These are phyloP conservation scores for Plantago elongata DNA, from an alignment of 257 asterid genomes.

Conservation along the genomic window DNA sequence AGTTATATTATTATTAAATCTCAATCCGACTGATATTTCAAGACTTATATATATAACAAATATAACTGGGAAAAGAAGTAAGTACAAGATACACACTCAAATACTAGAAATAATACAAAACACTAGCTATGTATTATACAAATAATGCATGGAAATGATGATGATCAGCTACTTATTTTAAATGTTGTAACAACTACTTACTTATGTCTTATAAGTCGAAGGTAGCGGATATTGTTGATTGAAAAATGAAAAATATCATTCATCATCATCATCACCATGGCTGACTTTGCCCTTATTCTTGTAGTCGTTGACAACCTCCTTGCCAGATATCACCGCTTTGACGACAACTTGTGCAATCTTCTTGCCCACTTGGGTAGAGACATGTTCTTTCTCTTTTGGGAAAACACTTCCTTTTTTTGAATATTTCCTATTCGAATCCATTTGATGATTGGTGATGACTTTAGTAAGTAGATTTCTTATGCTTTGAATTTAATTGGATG, in stretches of 20 bases:
- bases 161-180: too few species aligned
- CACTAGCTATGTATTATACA: background rate
- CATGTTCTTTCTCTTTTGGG: background rate
- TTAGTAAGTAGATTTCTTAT: background rate
- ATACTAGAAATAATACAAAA: background rate
- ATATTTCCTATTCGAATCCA: background rate
- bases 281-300: background rate
- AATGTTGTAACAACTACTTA: background rate
- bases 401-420: background rate
- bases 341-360: background rate
- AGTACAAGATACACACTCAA: background rate
- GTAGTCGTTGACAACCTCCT: background rate
- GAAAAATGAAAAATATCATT: background rate
- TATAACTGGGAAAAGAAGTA: background rate
- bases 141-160: background rate
- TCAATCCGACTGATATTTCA: too few species aligned
- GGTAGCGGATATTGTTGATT: slow-evolving; percentile 8
- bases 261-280: slow-evolving; percentile 2
- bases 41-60: background rate
- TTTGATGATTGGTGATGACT: background rate
- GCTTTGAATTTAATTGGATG: background rate
- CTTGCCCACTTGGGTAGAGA: background rate
- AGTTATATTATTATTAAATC: too few species aligned
- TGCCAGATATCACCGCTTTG: background rate
- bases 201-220: background rate